Evolutionary conservation across 148 eudicot genomes (phyloP), one percentile per base, ranked within the genome.

Genomic region (Vaccinium macrocarpon): DNA sequence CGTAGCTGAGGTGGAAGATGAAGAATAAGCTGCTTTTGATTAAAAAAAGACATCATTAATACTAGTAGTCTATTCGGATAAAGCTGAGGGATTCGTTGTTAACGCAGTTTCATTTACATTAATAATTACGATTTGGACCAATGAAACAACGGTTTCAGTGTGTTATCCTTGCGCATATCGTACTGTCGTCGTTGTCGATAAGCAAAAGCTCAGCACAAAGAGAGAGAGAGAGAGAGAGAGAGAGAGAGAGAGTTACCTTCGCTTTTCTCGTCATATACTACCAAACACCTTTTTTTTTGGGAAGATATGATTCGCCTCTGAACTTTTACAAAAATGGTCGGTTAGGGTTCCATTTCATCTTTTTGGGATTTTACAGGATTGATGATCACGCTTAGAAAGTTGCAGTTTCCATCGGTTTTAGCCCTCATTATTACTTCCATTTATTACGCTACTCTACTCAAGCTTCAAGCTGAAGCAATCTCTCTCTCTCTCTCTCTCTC

Each of bases 381-480:
- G 55, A 66, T 62, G 76, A 76, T 85, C 84, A 85, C 81, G 87
- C 87, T 64, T 76, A 19, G 13, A 85, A 85, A 85, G 84, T 59
- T 81, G 42, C 75, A 48, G 38, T 1, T 80, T 56, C 46, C 46
- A 42, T 42, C 59, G 52, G 13, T 10, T 8, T n/a, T 62, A 51
- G 5, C 5, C 21, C 68, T 68, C 52, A 23, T 61, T 62, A 27
- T 66, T 48, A 6, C 25, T 48, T 46, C 21, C 77, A 72, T 16
- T 48, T 7, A 32, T 48, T 25, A 32, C n/a, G 32, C 72, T 72
- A 35, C 38, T 35, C 38, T 35, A 35, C 38, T 35, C 38, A 35
- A 35, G 78, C 86, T 85, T 81, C 49, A 6, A 23, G 6, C 81
- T 59, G 2, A 85, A 74, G 84, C 84, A 85, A 74, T 4, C 81